Evolutionary conservation across 2,329 filamentous ascomycete genomes (phyloP).

Genomic region (Cadophora sp.): DNA sequence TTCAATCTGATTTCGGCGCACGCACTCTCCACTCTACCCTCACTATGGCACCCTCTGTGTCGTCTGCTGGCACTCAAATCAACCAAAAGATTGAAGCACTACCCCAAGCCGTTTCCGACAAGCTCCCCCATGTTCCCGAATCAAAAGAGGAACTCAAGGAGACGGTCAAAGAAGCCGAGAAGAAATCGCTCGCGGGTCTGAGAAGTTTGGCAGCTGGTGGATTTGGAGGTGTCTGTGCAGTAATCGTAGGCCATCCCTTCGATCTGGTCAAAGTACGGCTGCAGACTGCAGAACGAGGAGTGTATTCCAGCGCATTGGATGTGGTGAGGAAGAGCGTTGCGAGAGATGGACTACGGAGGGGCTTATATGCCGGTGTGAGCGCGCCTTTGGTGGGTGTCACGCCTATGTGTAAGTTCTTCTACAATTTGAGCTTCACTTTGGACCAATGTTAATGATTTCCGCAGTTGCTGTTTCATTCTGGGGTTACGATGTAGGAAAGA

Average conservation of each 20-base stretch:
- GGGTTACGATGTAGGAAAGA: constrained; percentile 96
- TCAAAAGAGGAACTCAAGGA: constrained; percentile 44
- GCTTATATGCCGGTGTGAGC: constrained; percentile 95
- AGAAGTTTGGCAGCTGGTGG: constrained; percentile 89
- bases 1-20: too few relatives aligned
- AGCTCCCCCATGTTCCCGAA: constrained; percentile 44
- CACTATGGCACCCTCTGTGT: constrained; percentile 37
- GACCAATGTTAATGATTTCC: neutral
- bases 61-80: constrained; percentile 37
- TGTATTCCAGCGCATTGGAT: constrained; percentile 89
- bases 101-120: constrained; percentile 36
- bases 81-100: constrained; percentile 41
- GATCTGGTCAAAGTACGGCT: constrained; percentile 97
- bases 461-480: constrained; percentile 74
- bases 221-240: constrained; percentile 92
- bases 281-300: constrained; percentile 93
- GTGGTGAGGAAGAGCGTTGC: constrained; percentile 90
- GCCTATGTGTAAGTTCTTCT: constrained; percentile 85
- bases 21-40: constrained; percentile 13
- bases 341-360: constrained; percentile 79
- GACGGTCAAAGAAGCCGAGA: constrained; percentile 37
- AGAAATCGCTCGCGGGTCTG: constrained; percentile 61
- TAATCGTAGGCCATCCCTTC: constrained; percentile 94
- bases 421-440: neutral
- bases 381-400: constrained; percentile 95